Evolutionary conservation across 2,329 filamentous ascomycete species (phyloP).

Genomic region (Immersiporthe knoxdaviesiana): DNA sequence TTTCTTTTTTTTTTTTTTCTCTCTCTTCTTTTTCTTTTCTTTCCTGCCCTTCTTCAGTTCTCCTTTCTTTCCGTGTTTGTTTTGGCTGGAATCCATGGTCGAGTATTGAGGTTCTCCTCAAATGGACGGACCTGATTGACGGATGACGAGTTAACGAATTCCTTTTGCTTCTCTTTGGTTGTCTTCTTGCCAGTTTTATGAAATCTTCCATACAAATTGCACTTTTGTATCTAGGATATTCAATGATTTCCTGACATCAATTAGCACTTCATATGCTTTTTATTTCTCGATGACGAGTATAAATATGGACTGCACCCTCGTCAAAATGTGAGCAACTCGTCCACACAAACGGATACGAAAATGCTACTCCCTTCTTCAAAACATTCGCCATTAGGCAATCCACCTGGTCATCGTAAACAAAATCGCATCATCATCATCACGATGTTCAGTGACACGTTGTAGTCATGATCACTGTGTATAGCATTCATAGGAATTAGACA

Average conservation of each 20-base stretch:
- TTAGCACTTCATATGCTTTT: too few species aligned
- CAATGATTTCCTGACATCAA: too few species aligned
- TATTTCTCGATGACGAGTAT: too few species aligned
- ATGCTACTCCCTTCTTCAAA: too few species aligned
- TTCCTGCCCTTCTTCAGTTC: not conserved
- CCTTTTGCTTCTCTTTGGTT: not conserved
- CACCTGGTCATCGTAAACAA: not conserved
- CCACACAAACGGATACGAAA: too few species aligned
- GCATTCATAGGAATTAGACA: constrained; percentile 10
- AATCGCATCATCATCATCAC: not conserved
- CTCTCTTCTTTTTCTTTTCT: not conserved
- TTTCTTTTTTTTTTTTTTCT: not conserved
- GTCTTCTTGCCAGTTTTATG: not conserved
- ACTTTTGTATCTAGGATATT: not conserved
- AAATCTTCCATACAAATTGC: not conserved
- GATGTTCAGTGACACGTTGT: not conserved
- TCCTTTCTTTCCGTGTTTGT: not conserved
- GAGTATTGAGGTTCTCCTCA: not conserved
- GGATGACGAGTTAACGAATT: not conserved
- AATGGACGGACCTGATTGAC: too few species aligned
- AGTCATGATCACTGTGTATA: constrained; percentile 4
- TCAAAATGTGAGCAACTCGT: too few species aligned
- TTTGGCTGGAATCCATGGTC: not conserved
- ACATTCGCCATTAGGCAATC: not conserved
- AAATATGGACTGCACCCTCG: too few species aligned